Percentiles rank a stretch among this genome's conserved stretches.
phyloP scores from a whole-genome alignment of 2,329 filamentous ascomycete species.

The Claviceps africana region DNA sequence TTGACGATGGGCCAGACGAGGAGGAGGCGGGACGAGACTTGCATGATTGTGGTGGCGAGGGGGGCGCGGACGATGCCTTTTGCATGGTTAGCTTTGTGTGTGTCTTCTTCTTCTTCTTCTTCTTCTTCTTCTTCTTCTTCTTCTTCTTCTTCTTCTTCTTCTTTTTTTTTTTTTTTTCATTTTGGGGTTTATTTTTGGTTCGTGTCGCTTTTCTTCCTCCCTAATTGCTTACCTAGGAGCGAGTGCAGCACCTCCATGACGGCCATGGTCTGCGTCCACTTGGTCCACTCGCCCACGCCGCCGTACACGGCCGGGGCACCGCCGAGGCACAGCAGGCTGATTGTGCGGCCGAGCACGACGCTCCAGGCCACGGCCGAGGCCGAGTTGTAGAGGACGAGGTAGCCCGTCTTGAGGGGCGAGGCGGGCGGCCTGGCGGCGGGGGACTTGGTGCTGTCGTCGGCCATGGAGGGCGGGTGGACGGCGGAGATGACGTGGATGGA shows the following conservation, averaged over 20 bases:
- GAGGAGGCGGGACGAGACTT: conserved; percentile 75
- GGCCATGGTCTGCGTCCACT: conserved; percentile 74
- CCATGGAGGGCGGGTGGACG: background rate
- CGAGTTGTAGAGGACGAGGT: conserved; percentile 78
- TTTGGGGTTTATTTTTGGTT: too few relatives aligned
- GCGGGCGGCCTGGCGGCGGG: background rate
- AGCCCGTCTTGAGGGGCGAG: conserved; percentile 36
- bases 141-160: too few relatives aligned
- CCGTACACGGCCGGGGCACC: conserved; percentile 46
- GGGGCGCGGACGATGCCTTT: conserved; percentile 75
- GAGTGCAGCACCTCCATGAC: conserved; percentile 74
- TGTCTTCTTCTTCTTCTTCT: background rate
- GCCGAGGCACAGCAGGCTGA: conserved; percentile 36
- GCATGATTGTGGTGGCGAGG: conserved; percentile 72
- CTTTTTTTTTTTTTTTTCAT: background rate
- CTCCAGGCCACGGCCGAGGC: conserved; percentile 66
- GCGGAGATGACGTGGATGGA: background rate
- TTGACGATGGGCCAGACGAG: conserved; percentile 78
- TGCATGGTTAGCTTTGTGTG: background rate
- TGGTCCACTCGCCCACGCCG: conserved; percentile 51
- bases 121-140: too few relatives aligned
- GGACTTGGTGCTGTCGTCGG: background rate
- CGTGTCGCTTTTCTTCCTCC: too few relatives aligned
- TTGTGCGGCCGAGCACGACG: conserved; percentile 56
- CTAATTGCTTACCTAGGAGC: conserved; percentile 49